phyloP scores from a whole-genome alignment of 148 eudicot genomes.

The Chenopodium quinoa region DNA sequence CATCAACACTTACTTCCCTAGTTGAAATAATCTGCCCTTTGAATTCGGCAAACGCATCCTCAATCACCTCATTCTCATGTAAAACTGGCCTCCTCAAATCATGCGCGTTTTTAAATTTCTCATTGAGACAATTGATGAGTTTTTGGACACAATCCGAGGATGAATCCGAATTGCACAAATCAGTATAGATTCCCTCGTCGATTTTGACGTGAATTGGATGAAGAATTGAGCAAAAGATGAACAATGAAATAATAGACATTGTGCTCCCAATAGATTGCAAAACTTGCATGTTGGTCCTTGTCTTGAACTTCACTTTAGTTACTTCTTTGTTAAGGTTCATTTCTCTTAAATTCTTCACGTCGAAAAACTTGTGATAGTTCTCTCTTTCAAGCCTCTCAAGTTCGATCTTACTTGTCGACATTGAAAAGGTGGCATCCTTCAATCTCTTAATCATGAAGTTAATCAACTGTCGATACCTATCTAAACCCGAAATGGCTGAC shows the following conservation, averaged over 20 bases:
- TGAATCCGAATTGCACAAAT: slow-evolving; percentile 10
- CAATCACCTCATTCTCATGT: slow-evolving; percentile 32
- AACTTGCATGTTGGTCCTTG: slow-evolving; percentile 20
- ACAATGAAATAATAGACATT: slow-evolving; percentile 29
- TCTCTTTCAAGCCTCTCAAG: slow-evolving; percentile 22
- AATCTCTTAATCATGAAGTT: slow-evolving; percentile 24
- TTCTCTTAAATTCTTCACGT: slow-evolving; percentile 29
- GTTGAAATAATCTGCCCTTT: slow-evolving; percentile 9
- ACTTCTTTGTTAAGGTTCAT: slow-evolving; percentile 13
- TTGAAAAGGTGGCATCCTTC: slow-evolving; percentile 8
- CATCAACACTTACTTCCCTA: slow-evolving; percentile 4
- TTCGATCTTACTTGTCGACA: slow-evolving; percentile 18
- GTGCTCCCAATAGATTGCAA: slow-evolving; percentile 22
- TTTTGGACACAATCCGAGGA: slow-evolving; percentile 25
- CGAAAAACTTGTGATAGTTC: slow-evolving; percentile 16
- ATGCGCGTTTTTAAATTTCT: neutral
- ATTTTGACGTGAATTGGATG: slow-evolving; percentile 25
- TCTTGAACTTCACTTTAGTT: slow-evolving; percentile 24
- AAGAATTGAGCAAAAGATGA: slow-evolving; percentile 27
- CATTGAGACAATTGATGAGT: slow-evolving; percentile 16
- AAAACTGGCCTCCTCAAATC: slow-evolving; percentile 17
- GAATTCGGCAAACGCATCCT: slow-evolving; percentile 21
- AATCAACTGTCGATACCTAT: slow-evolving; percentile 32
- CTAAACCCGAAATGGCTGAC: slow-evolving; percentile 26
- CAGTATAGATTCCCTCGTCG: slow-evolving; percentile 1